phyloP scores from a whole-genome alignment of 108 stramenopile species.

The Pelagomonas calceolata region DNA sequence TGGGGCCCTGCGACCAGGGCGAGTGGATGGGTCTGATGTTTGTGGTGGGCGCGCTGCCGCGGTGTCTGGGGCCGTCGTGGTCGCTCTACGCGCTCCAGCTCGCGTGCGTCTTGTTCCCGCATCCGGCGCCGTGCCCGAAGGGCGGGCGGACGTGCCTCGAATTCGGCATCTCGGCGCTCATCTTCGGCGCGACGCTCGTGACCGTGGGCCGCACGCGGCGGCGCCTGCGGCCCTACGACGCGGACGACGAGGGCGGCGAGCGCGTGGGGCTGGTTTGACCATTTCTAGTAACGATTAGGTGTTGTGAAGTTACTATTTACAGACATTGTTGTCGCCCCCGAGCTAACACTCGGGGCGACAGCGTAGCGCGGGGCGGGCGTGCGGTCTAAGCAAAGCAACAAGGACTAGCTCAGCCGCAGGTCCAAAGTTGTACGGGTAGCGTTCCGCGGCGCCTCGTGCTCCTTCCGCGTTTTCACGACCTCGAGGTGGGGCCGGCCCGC shows the following conservation, averaged over 20 bases:
- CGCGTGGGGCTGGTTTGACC: no score
- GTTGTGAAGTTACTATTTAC: no score
- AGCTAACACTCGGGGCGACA: no score
- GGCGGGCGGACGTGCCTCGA: not conserved
- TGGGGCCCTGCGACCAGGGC: constrained; percentile 17
- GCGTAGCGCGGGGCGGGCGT: no score
- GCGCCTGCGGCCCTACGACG: no score
- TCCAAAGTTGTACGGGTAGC: not conserved
- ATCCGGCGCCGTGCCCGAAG: not conserved
- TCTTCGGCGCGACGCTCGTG: not conserved
- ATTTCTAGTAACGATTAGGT: no score
- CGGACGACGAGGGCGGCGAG: no score
- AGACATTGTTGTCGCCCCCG: no score
- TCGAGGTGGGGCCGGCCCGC: not conserved
- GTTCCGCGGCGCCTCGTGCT: not conserved
- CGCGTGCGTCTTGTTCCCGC: not conserved
- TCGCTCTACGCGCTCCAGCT: constrained; percentile 6
- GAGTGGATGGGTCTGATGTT: constrained; percentile 16
- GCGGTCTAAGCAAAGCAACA: no score
- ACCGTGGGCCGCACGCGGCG: not conserved
- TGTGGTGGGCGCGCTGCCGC: constrained; percentile 14
- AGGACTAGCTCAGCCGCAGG: not conserved
- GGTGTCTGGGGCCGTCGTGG: constrained; percentile 15
- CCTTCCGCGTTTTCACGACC: not conserved
- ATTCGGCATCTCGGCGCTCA: not conserved